Evolutionary conservation across 805 yeast species (phyloP).

Genomic region (Wickerhamomyces mucosus): DNA sequence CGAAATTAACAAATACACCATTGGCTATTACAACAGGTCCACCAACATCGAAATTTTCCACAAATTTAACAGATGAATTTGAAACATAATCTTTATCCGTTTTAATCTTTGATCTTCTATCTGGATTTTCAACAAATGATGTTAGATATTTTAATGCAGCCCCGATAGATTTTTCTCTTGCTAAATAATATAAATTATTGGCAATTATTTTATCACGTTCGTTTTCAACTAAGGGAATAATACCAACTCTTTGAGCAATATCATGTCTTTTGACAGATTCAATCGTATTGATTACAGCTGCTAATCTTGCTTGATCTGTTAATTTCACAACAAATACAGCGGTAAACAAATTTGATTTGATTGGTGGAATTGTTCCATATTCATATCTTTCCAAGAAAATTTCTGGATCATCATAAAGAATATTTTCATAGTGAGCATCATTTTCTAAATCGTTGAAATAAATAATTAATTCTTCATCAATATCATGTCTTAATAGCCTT

Average conservation of each 20-base stretch:
- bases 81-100: conserved; percentile 15
- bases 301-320: conserved; percentile 39
- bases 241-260: conserved; percentile 73
- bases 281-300: conserved; percentile 39
- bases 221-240: conserved; percentile 48
- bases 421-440: conserved; percentile 44
- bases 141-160: conserved; percentile 12
- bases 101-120: conserved; percentile 5
- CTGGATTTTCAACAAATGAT: conserved; percentile 4
- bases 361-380: conserved; percentile 58
- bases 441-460: conserved; percentile 72
- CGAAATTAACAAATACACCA: conserved; percentile 55
- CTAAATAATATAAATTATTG: conserved; percentile 12
- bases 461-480: conserved; percentile 33
- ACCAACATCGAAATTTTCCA: conserved; percentile 29
- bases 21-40: conserved; percentile 54
- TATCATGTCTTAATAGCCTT: conserved; percentile 17
- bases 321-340: conserved; percentile 60
- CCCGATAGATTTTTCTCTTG: conserved; percentile 8
- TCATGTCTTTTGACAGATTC: conserved; percentile 42
- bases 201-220: conserved; percentile 12
- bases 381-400: conserved; percentile 37
- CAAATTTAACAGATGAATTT: conserved; percentile 17
- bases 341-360: conserved; percentile 68
- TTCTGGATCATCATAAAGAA: conserved; percentile 33